Percentiles rank a stretch among this genome's conserved stretches.
Evolutionary conservation across 805 yeast genomes (phyloP).

Genomic region (Saccharomycopsis sp.): DNA sequence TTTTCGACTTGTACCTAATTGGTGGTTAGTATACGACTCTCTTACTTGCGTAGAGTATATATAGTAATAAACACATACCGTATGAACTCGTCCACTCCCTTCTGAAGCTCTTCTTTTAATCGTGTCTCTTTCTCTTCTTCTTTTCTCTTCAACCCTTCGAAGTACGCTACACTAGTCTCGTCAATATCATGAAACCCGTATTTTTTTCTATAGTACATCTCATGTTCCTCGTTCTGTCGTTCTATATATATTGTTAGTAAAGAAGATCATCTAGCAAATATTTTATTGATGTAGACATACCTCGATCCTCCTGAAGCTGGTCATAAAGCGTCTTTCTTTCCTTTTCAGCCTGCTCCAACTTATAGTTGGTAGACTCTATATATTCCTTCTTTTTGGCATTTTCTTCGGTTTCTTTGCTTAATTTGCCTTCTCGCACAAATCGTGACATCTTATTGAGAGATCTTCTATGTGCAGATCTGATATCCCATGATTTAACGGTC

Average conservation of each 20-base stretch:
- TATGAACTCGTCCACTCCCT: background rate
- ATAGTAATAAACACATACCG: background rate
- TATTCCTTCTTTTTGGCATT: background rate
- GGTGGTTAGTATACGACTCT: background rate
- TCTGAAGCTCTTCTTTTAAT: background rate
- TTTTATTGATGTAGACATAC: background rate
- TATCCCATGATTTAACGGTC: too few species aligned
- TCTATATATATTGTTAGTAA: background rate
- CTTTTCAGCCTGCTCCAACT: background rate
- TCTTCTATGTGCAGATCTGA: too few species aligned
- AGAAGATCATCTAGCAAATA: background rate
- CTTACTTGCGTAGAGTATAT: background rate
- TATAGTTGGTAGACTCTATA: background rate
- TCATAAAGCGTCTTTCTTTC: conserved; percentile 1
- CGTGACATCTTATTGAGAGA: background rate
- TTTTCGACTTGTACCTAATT: background rate
- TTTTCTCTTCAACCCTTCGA: background rate
- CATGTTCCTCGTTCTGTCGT: background rate
- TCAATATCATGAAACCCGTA: background rate
- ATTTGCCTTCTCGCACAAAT: conserved; percentile 1
- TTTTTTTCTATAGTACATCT: background rate
- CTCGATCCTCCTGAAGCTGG: background rate
- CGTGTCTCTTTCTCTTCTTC: background rate
- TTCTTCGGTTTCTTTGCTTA: background rate
- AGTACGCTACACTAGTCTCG: background rate